These are phyloP conservation scores for Linum tenue DNA, from an alignment of 345 rosid species.

Conservation along the genomic window DNA sequence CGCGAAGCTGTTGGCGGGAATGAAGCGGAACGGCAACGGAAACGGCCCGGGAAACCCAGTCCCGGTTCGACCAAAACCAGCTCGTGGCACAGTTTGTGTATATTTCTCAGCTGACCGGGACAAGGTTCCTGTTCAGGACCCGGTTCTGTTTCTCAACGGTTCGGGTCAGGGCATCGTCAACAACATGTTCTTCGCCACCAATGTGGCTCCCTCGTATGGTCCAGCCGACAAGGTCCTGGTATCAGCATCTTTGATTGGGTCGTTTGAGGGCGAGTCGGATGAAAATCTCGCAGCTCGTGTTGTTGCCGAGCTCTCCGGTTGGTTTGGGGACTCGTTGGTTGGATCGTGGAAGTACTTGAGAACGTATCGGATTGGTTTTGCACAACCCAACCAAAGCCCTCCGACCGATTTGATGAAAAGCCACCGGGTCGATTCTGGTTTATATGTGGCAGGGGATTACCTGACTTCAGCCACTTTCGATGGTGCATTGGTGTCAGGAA, in stretches of 20 bases:
- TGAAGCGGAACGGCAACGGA: not conserved
- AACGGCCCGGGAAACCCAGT: not conserved
- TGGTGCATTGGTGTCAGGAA: constrained; percentile 82
- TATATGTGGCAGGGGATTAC: constrained; percentile 69
- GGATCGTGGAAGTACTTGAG: constrained; percentile 64
- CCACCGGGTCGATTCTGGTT: constrained; percentile 32
- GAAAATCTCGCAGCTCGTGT: constrained; percentile 41
- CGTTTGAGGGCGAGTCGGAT: constrained; percentile 41
- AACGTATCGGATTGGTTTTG: constrained; percentile 59
- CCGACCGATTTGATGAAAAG: constrained; percentile 61
- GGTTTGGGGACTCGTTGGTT: constrained; percentile 53
- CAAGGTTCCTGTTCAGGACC: constrained; percentile 52
- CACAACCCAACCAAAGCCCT: constrained; percentile 79
- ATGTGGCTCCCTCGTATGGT: constrained; percentile 72
- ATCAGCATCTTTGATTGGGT: constrained; percentile 75
- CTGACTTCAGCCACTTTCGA: constrained; percentile 80
- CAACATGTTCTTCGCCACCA: constrained; percentile 83
- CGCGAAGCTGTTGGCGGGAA: constrained; percentile 47
- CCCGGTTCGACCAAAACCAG: constrained; percentile 30
- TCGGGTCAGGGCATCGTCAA: constrained; percentile 69
- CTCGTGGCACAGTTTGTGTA: constrained; percentile 63
- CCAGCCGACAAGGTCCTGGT: constrained; percentile 58
- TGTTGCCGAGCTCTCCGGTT: constrained; percentile 47
- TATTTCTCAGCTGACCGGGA: constrained; percentile 53
- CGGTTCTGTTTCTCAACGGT: constrained; percentile 73